These are phyloP conservation scores for Colletotrichum magnum DNA, from an alignment of 2,329 filamentous ascomycete genomes.

Conservation along the genomic window DNA sequence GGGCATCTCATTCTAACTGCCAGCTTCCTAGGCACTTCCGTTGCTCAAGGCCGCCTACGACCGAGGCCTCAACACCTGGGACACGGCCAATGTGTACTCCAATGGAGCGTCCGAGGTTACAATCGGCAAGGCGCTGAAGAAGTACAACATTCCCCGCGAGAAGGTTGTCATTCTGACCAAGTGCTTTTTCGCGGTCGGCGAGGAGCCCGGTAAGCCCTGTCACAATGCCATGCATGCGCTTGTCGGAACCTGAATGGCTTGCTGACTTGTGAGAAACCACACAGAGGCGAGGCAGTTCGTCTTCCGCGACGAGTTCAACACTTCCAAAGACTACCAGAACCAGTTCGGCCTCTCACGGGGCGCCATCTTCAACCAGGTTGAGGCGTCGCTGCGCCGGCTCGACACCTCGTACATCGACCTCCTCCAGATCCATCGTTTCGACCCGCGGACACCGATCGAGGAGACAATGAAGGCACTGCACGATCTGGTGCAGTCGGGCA, in stretches of 20 bases:
- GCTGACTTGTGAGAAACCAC: not conserved
- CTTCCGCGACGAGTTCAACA: conserved; percentile 41
- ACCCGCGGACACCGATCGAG: conserved; percentile 63
- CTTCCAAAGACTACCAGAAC: conserved; percentile 48
- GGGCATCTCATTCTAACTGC: not conserved
- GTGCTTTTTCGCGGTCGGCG: conserved; percentile 64
- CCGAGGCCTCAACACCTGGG: conserved; percentile 72
- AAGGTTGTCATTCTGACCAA: conserved; percentile 73
- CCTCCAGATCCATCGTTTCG: conserved; percentile 73
- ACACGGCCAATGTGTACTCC: conserved; percentile 69
- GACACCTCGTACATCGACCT: conserved; percentile 72
- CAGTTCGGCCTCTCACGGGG: conserved; percentile 70
- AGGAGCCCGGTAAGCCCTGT: conserved; percentile 53
- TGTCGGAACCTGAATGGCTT: not conserved
- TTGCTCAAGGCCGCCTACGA: conserved; percentile 76
- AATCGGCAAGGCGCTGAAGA: conserved; percentile 71
- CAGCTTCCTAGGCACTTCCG: conserved; percentile 59
- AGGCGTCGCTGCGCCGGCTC: conserved; percentile 69
- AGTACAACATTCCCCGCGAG: conserved; percentile 69
- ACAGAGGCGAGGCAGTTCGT: conserved; percentile 43
- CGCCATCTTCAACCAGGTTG: conserved; percentile 76
- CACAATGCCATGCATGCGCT: not conserved
- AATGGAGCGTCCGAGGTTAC: conserved; percentile 69
- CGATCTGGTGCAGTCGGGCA: conserved; percentile 70
- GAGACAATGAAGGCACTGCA: conserved; percentile 77